These are phyloP conservation scores for Solanum etuberosum DNA, from an alignment of 257 asterid species.

Conservation along the genomic window DNA sequence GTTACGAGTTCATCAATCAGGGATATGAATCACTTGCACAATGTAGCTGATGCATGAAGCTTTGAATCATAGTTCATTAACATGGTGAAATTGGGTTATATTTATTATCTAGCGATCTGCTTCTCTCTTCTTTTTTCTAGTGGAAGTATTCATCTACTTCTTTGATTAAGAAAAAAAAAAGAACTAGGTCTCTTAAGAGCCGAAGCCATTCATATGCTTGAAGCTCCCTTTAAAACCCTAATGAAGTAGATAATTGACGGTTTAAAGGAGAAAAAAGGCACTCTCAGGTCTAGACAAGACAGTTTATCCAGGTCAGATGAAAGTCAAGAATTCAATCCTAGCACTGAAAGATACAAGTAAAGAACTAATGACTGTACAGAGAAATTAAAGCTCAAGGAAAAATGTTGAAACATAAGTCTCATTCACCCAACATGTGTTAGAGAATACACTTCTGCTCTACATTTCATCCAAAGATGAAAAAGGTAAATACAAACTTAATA, in stretches of 20 bases:
- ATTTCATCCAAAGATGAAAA: not conserved
- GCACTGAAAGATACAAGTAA: not conserved
- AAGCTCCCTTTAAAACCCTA: not conserved
- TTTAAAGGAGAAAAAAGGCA: not conserved
- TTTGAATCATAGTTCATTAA: not conserved
- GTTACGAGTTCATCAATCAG: not conserved
- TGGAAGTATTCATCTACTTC: not conserved
- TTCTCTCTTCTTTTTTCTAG: not conserved
- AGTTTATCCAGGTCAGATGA: not conserved
- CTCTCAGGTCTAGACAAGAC: not conserved
- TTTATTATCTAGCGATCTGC: not conserved
- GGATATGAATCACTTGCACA: not conserved
- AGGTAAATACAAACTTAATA: not conserved
- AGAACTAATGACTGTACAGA: not conserved
- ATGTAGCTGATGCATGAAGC: not conserved
- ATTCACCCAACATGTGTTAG: not conserved
- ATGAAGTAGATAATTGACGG: not conserved
- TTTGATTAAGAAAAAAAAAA: not conserved
- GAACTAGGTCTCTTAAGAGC: not conserved
- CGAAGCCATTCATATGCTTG: not conserved
- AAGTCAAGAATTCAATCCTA: not conserved
- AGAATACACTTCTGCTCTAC: not conserved
- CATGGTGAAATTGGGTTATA: not conserved
- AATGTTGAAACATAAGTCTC: not conserved
- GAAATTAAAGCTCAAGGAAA: not conserved